Percentiles rank a stretch among this genome's conserved stretches.
Conservation (phyloP, 768 basidiomycete species). For the Crassisporium funariophilum region DNA sequence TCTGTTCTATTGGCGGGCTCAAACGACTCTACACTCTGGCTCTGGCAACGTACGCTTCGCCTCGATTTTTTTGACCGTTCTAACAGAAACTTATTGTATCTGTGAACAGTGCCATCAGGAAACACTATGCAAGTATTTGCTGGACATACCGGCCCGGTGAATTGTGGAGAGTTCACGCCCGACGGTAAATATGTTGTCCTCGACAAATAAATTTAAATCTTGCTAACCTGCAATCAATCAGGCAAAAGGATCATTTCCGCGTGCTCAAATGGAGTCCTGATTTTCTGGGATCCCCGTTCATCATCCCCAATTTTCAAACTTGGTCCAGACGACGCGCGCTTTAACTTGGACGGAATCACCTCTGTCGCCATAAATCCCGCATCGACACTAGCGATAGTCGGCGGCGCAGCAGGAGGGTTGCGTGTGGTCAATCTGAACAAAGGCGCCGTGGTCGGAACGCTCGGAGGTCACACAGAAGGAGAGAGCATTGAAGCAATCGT, state of each 20-base stretch:
- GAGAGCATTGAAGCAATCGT: slow-evolving; percentile 87
- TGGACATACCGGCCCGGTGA: slow-evolving; percentile 82
- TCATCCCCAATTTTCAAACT: slow-evolving; percentile 83
- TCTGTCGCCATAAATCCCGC: slow-evolving; percentile 82
- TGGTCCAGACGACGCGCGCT: slow-evolving; percentile 66
- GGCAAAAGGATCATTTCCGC: slow-evolving; percentile 91
- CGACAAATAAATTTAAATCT: background rate
- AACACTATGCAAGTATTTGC: slow-evolving; percentile 96
- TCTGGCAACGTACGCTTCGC: slow-evolving; percentile 86
- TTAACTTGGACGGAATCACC: slow-evolving; percentile 83
- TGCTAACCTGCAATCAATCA: slow-evolving; percentile 28
- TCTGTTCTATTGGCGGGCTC: slow-evolving; percentile 86
- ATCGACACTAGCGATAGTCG: slow-evolving; percentile 89
- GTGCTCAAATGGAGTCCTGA: slow-evolving; percentile 77
- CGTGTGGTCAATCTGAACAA: slow-evolving; percentile 86
- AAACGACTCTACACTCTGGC: slow-evolving; percentile 92
- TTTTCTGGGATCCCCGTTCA: slow-evolving; percentile 90
- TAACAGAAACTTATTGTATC: background rate
- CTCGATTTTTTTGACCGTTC: background rate
- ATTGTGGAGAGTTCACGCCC: slow-evolving; percentile 89
- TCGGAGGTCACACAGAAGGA: slow-evolving; percentile 83
- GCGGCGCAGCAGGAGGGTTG: slow-evolving; percentile 82
- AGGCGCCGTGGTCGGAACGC: slow-evolving; percentile 76
- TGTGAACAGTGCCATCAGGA: slow-evolving; percentile 82
- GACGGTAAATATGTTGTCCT: slow-evolving; percentile 56